Base-by-base conservation (phyloP, 768 basidiomycete genomes). In the Megacollybia marginata region DNA sequence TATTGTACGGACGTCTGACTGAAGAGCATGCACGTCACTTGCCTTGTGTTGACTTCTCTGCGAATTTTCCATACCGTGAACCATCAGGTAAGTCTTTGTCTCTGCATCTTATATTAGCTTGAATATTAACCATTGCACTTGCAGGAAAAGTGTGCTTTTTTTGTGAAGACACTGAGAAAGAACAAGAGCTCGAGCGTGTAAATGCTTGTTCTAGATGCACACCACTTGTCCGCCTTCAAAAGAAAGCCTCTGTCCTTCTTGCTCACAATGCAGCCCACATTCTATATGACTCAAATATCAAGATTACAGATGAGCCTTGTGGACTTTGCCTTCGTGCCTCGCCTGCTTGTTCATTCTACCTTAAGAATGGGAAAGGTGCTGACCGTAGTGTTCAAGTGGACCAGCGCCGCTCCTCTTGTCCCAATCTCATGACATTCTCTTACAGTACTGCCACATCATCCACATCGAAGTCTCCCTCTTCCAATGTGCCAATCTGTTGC, bases 401-500 rank as follows among this genome's bases (percentile, higher is more conserved):
- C 51, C 44, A 46, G 12, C 36, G 43, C 12, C 23, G 6, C 23
- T 58, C 59, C 16, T 50, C 31, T 36, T 64, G 63, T 46, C 42
- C 46, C 2, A 51, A 52, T n/a, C 48, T 49, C 57, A 18, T n/a
- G n/a, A n/a, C 47, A 50, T 65, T 52, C 40, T 36, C 46, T 3
- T 64, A 61, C 42, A 35, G 31, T 15, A 42, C 49, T 13, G 62
- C 63, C 9, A 38, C 48, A 9, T 32, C 49, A n/a, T 63, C 54
- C 10, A 48, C 45, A 1, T 0, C 49, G 2, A 35, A 54, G 6
- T 51, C 40, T 13, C 60, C 64, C 7, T 62, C 57, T 19, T 55
- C 58, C 1, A 64, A 64, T 46, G 57, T 65, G 15, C 62, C 64
- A 0, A 48, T 64, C 2, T 33, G 35, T 1, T 65, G 62, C 46